Evolutionary conservation across 2,329 filamentous ascomycete genomes (phyloP), one percentile per base, ranked within the genome.

Genomic region (Epichloe uncinata): DNA sequence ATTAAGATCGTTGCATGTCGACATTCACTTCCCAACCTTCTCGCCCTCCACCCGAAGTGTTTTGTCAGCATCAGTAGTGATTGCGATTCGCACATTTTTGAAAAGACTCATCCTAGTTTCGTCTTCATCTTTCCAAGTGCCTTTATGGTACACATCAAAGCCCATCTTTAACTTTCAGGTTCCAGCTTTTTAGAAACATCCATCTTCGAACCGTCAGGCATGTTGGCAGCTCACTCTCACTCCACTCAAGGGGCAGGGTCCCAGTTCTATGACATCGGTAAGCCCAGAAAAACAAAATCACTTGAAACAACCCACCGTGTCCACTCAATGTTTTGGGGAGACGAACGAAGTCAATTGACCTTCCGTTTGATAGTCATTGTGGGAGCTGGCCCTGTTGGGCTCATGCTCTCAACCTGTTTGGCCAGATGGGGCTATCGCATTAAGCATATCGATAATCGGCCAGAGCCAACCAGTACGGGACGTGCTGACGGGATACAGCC

Each of bases 371-470:
- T 51, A 79, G 88, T 95, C 58, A 89, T 95, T 57, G 77, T 95
- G 50, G 90, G 90, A 55, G 90, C 90, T 50, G 90, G 90, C 15
- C 90, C 90, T 4, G 88, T 90, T 40, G 90, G 90, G 50, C 78
- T 95, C 51, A 82, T 94, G 69, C 77, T 95, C 22, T 93, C 88
- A 8, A 89, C 89, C 33, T 91, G 86, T 63, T 77, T 96, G 54
- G 86, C 87, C 53, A 77, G 89, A 71, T 95, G 89, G 87, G 90
- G 90, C 18, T 96, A 95, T 74, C 88, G 81, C 66, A 87, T 96
- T 67, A 95, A 91, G 73, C 88, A 95, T 69, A 88, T 95, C 62
- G 90, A 95, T 69, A 95, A 94, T 68, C 78, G 89, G 52, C 74
- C 87, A 2, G 85, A 91, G 60, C 89, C 89, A 15, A 95, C 89